Evolutionary conservation across 345 rosid genomes (phyloP).

Genomic region (Citrus inodora): DNA sequence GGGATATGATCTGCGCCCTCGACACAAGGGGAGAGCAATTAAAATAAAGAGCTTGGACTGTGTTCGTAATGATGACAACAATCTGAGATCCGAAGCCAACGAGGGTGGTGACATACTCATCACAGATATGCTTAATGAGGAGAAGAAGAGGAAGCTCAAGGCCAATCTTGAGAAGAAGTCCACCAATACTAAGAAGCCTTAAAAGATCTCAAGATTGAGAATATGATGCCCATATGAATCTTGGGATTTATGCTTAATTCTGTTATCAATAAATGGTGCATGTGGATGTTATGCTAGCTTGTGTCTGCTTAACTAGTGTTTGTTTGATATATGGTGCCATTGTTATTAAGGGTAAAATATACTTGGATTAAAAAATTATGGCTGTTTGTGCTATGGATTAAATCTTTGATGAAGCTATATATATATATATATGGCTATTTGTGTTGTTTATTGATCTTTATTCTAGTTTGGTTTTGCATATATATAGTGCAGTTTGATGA

Average conservation of each 20-base stretch:
- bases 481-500: too few relatives aligned
- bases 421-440: too few relatives aligned
- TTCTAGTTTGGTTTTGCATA: too few relatives aligned
- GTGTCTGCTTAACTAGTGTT: too few relatives aligned
- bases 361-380: too few relatives aligned
- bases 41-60: not conserved
- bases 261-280: not conserved
- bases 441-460: not conserved
- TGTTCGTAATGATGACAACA: not conserved
- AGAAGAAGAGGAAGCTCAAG: not conserved
- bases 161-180: not conserved
- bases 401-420: too few relatives aligned
- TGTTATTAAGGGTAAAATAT: too few relatives aligned
- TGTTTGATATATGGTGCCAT: too few relatives aligned
- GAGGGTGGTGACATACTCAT: not conserved
- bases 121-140: not conserved
- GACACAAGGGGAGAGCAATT: not conserved
- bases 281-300: not conserved
- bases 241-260: not conserved
- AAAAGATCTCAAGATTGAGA: not conserved
- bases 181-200: too few relatives aligned
- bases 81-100: not conserved
- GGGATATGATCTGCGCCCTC: not conserved
- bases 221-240: not conserved
- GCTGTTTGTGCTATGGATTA: too few relatives aligned